These are phyloP conservation scores for Alternaria incomplexa DNA, from an alignment of 2,329 filamentous ascomycete genomes.

Conservation along the genomic window DNA sequence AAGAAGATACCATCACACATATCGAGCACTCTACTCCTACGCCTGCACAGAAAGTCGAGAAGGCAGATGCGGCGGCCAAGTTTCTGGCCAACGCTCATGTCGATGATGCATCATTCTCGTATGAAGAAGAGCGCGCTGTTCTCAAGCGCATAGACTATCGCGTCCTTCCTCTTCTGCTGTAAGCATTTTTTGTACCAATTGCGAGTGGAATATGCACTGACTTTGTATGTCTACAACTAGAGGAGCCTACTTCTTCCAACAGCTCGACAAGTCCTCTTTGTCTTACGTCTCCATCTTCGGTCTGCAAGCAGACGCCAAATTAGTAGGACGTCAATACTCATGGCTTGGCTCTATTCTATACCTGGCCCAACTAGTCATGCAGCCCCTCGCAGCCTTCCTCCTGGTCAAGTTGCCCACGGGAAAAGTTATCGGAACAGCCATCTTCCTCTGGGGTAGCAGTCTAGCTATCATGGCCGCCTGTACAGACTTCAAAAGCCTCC, in stretches of 20 bases:
- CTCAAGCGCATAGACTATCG: constrained; percentile 57
- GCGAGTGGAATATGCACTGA: background rate
- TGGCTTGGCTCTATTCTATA: constrained; percentile 69
- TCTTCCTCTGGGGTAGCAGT: constrained; percentile 60
- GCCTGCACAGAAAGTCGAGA: background rate
- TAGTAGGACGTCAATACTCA: constrained; percentile 59
- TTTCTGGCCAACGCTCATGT: constrained; percentile 53
- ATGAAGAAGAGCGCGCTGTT: constrained; percentile 60
- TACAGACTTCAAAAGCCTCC: constrained; percentile 48
- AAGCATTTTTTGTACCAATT: background rate
- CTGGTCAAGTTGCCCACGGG: constrained; percentile 65
- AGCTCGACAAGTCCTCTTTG: constrained; percentile 56
- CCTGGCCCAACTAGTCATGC: constrained; percentile 60
- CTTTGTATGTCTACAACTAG: background rate
- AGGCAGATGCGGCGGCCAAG: constrained; percentile 53
- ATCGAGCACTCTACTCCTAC: constrained; percentile 14
- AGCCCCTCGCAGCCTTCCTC: constrained; percentile 58
- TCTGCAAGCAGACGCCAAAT: constrained; percentile 55
- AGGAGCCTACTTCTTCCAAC: constrained; percentile 66
- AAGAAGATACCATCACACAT: constrained; percentile 25
- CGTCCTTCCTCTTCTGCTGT: constrained; percentile 60
- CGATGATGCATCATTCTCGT: constrained; percentile 51
- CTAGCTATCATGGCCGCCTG: constrained; percentile 61
- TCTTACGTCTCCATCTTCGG: constrained; percentile 59
- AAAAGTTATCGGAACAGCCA: constrained; percentile 61